These are phyloP conservation scores for Mycena olivaceomarginata DNA, from an alignment of 768 basidiomycete genomes.

Conservation along the genomic window DNA sequence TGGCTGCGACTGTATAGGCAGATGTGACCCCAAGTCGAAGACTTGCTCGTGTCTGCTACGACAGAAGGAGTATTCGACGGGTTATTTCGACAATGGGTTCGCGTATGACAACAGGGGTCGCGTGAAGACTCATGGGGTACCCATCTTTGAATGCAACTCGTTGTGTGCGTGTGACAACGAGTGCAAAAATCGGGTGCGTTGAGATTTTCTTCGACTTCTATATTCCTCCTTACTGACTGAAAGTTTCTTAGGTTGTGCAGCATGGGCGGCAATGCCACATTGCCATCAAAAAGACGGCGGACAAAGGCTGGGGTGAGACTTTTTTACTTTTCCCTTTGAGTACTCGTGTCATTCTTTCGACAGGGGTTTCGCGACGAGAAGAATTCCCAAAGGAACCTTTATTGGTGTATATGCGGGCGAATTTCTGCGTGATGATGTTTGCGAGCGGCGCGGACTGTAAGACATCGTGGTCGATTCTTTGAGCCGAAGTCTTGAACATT, in stretches of 20 bases:
- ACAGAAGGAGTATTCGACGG: constrained; percentile 65
- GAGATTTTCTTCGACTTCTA: too few species aligned
- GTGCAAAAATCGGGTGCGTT: constrained; percentile 86
- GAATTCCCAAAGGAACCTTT: constrained; percentile 82
- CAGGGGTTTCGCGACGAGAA: constrained; percentile 86
- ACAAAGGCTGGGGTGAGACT: constrained; percentile 90
- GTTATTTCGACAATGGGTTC: constrained; percentile 69
- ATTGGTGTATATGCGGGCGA: constrained; percentile 93
- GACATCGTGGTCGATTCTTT: constrained; percentile 47
- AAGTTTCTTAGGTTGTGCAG: constrained; percentile 81
- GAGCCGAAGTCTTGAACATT: constrained; percentile 24
- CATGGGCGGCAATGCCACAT: constrained; percentile 81
- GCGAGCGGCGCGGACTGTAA: constrained; percentile 80
- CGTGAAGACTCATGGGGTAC: constrained; percentile 70
- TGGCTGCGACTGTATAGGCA: constrained; percentile 86
- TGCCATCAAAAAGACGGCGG: constrained; percentile 79
- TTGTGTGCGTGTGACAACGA: constrained; percentile 88
- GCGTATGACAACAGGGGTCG: constrained; percentile 79
- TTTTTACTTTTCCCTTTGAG: constrained; percentile 12
- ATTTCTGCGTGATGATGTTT: constrained; percentile 80
- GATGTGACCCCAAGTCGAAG: constrained; percentile 84
- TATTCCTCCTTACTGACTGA: too few species aligned
- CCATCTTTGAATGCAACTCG: constrained; percentile 92
- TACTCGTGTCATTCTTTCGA: constrained; percentile 2
- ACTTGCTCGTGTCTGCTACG: constrained; percentile 82